Percentiles rank a stretch among this genome's conserved stretches.
Conservation (phyloP, 768 basidiomycete genomes). For the Rhodosporidiobolus sp. region DNA sequence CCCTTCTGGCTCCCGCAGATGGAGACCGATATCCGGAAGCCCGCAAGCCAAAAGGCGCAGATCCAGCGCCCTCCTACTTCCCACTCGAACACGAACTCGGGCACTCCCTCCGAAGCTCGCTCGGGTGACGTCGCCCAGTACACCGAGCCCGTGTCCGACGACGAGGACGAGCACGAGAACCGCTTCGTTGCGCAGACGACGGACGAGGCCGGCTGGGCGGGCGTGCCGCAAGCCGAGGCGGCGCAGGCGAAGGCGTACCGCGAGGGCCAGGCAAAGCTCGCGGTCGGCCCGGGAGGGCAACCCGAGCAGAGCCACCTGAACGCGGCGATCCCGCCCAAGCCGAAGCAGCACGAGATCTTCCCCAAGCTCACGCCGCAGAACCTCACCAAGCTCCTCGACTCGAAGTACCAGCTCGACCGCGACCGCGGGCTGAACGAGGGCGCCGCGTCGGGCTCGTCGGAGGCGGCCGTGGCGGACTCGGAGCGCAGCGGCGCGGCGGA, state of each 20-base stretch:
- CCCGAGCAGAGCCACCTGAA: conserved; percentile 8
- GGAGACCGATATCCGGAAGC: conserved; percentile 94
- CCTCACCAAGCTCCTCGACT: conserved; percentile 53
- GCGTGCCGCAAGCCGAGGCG: conserved; percentile 63
- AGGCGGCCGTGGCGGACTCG: background rate
- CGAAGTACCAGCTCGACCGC: conserved; percentile 45
- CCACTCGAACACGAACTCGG: conserved; percentile 46
- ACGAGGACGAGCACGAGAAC: conserved; percentile 77
- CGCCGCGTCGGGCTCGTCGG: conserved; percentile 39
- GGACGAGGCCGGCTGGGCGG: conserved; percentile 78
- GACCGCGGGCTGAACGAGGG: conserved; percentile 38
- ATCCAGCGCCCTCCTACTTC: conserved; percentile 46
- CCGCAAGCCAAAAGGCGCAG: conserved; percentile 62
- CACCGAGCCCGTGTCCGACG: conserved; percentile 88
- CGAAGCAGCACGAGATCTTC: conserved; percentile 51
- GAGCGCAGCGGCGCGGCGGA: conserved; percentile 9
- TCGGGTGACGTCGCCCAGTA: conserved; percentile 53
- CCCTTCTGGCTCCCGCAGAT: conserved; percentile 99
- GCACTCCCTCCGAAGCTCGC: conserved; percentile 53
- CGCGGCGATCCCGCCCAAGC: background rate
- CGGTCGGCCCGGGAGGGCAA: background rate
- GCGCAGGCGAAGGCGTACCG: conserved; percentile 82
- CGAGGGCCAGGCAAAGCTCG: conserved; percentile 59
- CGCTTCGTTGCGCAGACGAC: conserved; percentile 59
- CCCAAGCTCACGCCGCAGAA: conserved; percentile 60